A percentile compares a stretch with the other conserved stretches of the same genome.
Evolutionary conservation across 2,329 filamentous ascomycete genomes (phyloP).

Genomic region (Ophiostoma triangulosporum): DNA sequence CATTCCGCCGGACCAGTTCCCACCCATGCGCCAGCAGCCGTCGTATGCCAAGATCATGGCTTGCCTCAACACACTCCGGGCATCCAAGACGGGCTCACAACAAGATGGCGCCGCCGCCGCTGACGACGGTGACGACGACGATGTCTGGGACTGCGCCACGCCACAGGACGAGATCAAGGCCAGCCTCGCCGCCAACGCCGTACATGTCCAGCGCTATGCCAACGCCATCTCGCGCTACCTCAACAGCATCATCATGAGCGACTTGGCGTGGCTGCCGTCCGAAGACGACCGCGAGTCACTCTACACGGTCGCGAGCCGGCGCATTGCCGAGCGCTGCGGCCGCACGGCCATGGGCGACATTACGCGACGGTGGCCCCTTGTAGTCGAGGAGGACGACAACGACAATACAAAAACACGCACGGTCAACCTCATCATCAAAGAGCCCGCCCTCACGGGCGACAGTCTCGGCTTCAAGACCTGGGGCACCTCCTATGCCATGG

Average conservation of each 20-base stretch:
- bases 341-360: conserved; percentile 48
- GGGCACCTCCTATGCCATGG: conserved; percentile 79
- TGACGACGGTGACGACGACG: not conserved
- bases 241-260: conserved; percentile 52
- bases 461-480: conserved; percentile 89
- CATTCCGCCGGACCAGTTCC: conserved; percentile 43
- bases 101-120: not conserved
- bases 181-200: conserved; percentile 28
- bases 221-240: conserved; percentile 51
- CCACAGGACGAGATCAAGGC: conserved; percentile 28
- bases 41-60: conserved; percentile 48
- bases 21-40: conserved; percentile 71
- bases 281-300: conserved; percentile 53
- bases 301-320: conserved; percentile 66
- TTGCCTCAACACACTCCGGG: conserved; percentile 52
- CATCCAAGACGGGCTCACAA: conserved; percentile 47
- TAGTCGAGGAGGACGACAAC: conserved; percentile 13
- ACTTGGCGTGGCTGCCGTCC: conserved; percentile 53
- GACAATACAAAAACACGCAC: not conserved
- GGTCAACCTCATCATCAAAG: conserved; percentile 60
- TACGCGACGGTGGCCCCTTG: conserved; percentile 40
- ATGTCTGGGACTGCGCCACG: conserved; percentile 46
- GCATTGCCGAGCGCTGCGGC: conserved; percentile 77
- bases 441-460: conserved; percentile 79
- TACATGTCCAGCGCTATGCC: conserved; percentile 24